phyloP scores from a whole-genome alignment of 2,329 filamentous ascomycete genomes.

The Fusarium gaditjirri region DNA sequence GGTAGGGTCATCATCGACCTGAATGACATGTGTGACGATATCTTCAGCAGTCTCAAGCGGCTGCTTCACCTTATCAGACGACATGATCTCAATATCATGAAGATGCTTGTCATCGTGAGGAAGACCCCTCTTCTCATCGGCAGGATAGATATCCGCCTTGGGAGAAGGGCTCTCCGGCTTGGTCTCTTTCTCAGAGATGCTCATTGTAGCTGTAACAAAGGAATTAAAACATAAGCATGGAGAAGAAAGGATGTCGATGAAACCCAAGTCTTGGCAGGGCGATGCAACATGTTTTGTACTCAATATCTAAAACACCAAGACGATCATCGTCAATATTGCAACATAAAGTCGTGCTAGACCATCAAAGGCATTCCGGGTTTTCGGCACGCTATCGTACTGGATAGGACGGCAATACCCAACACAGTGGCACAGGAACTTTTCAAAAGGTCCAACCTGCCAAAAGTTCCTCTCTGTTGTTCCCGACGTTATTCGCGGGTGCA shows the following conservation, averaged over 20 bases:
- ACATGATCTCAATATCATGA: conserved; percentile 9
- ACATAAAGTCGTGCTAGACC: not conserved
- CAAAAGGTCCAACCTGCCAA: conserved; percentile 17
- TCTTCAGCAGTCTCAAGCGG: conserved; percentile 31
- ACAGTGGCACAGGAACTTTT: not conserved
- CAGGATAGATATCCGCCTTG: conserved; percentile 1
- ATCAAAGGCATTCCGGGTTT: not conserved
- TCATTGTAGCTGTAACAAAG: not conserved
- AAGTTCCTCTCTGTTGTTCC: conserved; percentile 19
- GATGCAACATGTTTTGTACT: conserved; percentile 1
- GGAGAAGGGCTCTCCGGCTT: not conserved
- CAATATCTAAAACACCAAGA: not conserved
- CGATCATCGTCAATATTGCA: not conserved
- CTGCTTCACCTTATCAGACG: not conserved
- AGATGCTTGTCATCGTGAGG: not conserved
- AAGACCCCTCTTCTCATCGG: conserved; percentile 15
- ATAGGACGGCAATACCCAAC: conserved; percentile 2
- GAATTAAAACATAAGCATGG: not conserved
- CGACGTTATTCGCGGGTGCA: not conserved
- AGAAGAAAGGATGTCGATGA: not conserved
- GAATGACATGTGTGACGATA: conserved; percentile 40
- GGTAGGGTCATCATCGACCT: conserved; percentile 39
- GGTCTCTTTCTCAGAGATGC: conserved; percentile 3
- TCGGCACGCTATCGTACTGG: conserved; percentile 22
- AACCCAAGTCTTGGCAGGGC: not conserved